Evolutionary conservation across 768 basidiomycete species (phyloP).

Genomic region (Phanerochaete carnosa): DNA sequence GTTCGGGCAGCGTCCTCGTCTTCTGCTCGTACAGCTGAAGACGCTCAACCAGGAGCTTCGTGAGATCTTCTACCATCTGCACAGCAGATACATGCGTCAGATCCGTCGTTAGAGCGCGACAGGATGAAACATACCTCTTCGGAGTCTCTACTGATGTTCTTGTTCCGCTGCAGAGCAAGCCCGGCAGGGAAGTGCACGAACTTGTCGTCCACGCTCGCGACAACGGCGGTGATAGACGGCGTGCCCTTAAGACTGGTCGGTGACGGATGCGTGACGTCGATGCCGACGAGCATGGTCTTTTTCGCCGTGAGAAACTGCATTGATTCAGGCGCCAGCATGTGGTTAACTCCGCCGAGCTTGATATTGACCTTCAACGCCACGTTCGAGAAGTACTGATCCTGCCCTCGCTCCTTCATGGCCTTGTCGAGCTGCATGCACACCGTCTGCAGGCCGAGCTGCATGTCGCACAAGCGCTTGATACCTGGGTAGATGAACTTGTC

Average conservation of each 20-base stretch:
- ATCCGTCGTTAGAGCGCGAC: not conserved
- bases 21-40: slow-evolving; percentile 55
- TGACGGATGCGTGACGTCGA: slow-evolving; percentile 81
- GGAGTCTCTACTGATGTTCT: slow-evolving; percentile 35
- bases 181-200: slow-evolving; percentile 82
- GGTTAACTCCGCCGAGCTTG: slow-evolving; percentile 81
- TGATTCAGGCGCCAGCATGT: slow-evolving; percentile 51
- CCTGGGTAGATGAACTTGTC: slow-evolving; percentile 81
- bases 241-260: slow-evolving; percentile 65
- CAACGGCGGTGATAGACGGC: slow-evolving; percentile 82
- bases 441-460: slow-evolving; percentile 71
- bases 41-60: slow-evolving; percentile 69
- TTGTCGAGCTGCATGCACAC: slow-evolving; percentile 67
- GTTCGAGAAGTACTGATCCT: slow-evolving; percentile 82
- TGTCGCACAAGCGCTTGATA: slow-evolving; percentile 74
- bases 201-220: slow-evolving; percentile 65
- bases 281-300: slow-evolving; percentile 81
- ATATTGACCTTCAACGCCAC: slow-evolving; percentile 80
- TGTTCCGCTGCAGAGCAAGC: slow-evolving; percentile 55
- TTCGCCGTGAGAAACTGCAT: slow-evolving; percentile 64
- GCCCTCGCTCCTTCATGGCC: slow-evolving; percentile 53
- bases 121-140: slow-evolving; percentile 29
- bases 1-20: slow-evolving; percentile 51
- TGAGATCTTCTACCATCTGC: slow-evolving; percentile 71
- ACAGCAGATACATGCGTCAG: not conserved